A percentile compares a stretch with the other conserved stretches of the same genome.
These are phyloP conservation scores for Alternaria tenuissima DNA, from an alignment of 2,329 filamentous ascomycete genomes.

Conservation along the genomic window DNA sequence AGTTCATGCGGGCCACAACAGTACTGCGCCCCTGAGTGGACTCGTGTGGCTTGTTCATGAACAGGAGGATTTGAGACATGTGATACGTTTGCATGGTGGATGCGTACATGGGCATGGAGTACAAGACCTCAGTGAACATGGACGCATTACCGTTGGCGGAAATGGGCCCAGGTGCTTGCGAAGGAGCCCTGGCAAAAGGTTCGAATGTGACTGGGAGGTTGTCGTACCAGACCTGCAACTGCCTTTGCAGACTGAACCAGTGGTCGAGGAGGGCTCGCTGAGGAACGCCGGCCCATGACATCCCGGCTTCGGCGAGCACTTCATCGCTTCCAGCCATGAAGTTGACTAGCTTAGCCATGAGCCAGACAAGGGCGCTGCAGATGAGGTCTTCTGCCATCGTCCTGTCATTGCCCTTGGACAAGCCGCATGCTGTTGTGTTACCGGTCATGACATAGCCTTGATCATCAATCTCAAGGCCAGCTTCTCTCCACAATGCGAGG, in stretches of 20 bases:
- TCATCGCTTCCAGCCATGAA: conserved; percentile 67
- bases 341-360: conserved; percentile 72
- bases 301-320: conserved; percentile 50
- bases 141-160: conserved; percentile 42
- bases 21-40: conserved; percentile 62
- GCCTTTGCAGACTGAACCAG: conserved; percentile 64
- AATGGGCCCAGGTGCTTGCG: conserved; percentile 34
- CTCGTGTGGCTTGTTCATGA: conserved; percentile 67
- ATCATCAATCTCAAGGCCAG: conserved; percentile 66
- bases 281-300: conserved; percentile 56
- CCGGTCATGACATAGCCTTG: conserved; percentile 61
- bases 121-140: conserved; percentile 68
- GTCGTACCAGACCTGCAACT: conserved; percentile 67
- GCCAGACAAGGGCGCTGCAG: conserved; percentile 71
- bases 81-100: conserved; percentile 72
- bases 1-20: conserved; percentile 62
- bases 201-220: conserved; percentile 68
- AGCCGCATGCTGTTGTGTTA: conserved; percentile 50
- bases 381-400: conserved; percentile 69
- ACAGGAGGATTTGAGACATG: conserved; percentile 68
- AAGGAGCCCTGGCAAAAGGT: conserved; percentile 60
- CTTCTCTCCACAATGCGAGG: conserved; percentile 69
- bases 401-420: conserved; percentile 56
- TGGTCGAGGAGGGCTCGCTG: conserved; percentile 60
- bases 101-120: conserved; percentile 68